These are phyloP conservation scores for Linderniella brevidens DNA, from an alignment of 257 asterid genomes.

Conservation along the genomic window DNA sequence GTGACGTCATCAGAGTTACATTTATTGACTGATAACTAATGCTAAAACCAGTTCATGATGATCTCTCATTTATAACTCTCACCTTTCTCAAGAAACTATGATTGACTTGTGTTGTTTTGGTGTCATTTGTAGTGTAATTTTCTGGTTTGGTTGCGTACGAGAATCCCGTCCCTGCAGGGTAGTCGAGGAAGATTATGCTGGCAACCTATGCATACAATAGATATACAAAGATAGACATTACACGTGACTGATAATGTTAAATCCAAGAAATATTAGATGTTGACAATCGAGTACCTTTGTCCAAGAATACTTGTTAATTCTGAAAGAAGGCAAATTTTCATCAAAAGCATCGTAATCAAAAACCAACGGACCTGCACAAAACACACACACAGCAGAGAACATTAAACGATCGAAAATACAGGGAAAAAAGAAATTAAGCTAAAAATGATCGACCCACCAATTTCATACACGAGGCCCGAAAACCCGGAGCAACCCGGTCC, in stretches of 20 bases:
- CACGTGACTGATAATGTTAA: not conserved
- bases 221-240: not conserved
- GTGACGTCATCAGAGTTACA: slow-evolving; percentile 4
- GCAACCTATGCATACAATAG: slow-evolving; percentile 15
- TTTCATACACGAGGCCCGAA: slow-evolving; percentile 11
- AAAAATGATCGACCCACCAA: slow-evolving; percentile 10
- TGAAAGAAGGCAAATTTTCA: not conserved
- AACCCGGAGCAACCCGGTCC: slow-evolving; percentile 24
- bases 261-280: not conserved
- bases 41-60: not conserved
- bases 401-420: not conserved
- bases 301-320: not conserved
- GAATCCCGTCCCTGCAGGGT: slow-evolving; percentile 36
- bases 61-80: not conserved
- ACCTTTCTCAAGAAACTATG: slow-evolving; percentile 27
- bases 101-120: slow-evolving; percentile 10
- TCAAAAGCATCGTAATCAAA: not conserved
- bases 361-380: not conserved
- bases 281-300: not conserved
- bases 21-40: not conserved
- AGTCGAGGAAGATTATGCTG: slow-evolving; percentile 31
- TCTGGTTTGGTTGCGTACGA: slow-evolving; percentile 20
- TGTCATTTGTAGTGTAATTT: slow-evolving; percentile 13
- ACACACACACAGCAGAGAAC: not conserved
- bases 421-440: not conserved